Base-by-base conservation (phyloP, 805 yeast species). In the Candida lessepsii region DNA sequence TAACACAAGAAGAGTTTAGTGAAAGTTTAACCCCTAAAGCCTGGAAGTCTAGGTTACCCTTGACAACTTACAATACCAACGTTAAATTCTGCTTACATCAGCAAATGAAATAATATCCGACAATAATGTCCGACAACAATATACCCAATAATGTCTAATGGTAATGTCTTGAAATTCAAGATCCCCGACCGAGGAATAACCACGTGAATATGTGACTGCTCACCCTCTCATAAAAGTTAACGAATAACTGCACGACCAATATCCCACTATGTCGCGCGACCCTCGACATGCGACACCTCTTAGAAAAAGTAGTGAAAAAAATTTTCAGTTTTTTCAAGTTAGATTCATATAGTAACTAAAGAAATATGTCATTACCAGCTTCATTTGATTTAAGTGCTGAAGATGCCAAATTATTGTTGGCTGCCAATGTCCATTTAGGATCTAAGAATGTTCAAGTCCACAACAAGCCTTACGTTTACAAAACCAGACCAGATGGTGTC, bases 401-500 rank as follows among this genome's bases (percentile, higher is more conserved):
- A 79, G 97, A 90, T 78, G 95, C 96, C 78, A 93, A 93, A 82
- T 86, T 91, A 73, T 82, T 93, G 76, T 84, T 93, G 79, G 98
- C 99, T 73, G 99, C 99, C 73, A 91, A 91, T 88, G 87, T 83
- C 67, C 99, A 93, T 82, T 85, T 93, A 73, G 99, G 99, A 76
- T 83, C 98, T 73, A 93, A 93, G 88, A 93, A 93, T 88, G 95
- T 91, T 74, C 97, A 90, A 81, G 95, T 87, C 67, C 96, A 89
- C 87, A 89, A 87, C 83, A 86, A 85, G 73, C 84, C 93, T 74
- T 88, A 88, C 81, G 96, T 91, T 63, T 86, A 78, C 91, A 86
- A 88, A 80, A 84, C 96, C 75, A 90, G 98, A 81, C 93, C 96
- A 76, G 99, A 93, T 73, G 99, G 99, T 84, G 97, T 93, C 65